Conservation (phyloP, 2,329 filamentous ascomycete genomes). For the Xylariaceae sp. region DNA sequence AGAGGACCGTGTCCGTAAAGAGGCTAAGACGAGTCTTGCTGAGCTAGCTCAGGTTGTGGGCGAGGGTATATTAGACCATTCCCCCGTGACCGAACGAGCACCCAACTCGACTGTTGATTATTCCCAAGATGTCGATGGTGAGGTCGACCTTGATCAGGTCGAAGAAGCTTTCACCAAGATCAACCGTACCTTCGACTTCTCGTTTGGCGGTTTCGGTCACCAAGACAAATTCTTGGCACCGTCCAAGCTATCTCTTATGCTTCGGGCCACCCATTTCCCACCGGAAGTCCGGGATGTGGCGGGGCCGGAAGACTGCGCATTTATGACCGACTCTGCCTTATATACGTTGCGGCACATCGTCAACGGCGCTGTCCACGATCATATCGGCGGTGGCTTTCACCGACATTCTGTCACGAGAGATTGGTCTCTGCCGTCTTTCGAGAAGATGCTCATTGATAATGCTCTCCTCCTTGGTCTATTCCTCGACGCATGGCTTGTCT, state of each 20-base stretch:
- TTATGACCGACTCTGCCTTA: slow-evolving; percentile 74
- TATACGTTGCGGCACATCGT: slow-evolving; percentile 73
- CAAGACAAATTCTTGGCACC: slow-evolving; percentile 90
- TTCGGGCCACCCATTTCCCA: slow-evolving; percentile 70
- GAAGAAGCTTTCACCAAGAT: slow-evolving; percentile 87
- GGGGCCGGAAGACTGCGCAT: slow-evolving; percentile 71
- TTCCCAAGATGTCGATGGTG: slow-evolving; percentile 53
- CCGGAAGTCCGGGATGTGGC: slow-evolving; percentile 77
- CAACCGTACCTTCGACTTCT: slow-evolving; percentile 70
- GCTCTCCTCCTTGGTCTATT: slow-evolving; percentile 80
- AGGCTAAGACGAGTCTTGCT: slow-evolving; percentile 75
- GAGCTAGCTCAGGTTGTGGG: slow-evolving; percentile 85
- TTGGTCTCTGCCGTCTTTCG: slow-evolving; percentile 94
- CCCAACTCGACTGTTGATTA: slow-evolving; percentile 17
- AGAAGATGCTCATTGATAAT: slow-evolving; percentile 96
- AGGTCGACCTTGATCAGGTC: slow-evolving; percentile 79
- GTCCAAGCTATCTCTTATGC: slow-evolving; percentile 75
- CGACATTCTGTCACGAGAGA: slow-evolving; percentile 87
- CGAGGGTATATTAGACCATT: slow-evolving; percentile 55
- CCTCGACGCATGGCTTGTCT: slow-evolving; percentile 74
- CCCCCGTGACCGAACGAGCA: slow-evolving; percentile 13
- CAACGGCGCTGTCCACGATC: slow-evolving; percentile 52
- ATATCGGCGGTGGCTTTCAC: slow-evolving; percentile 53
- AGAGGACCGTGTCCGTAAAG: slow-evolving; percentile 74
- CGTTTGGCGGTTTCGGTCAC: slow-evolving; percentile 73